A percentile compares a stretch with the other conserved stretches of the same genome.
These are phyloP conservation scores for Cyclospora cayetanensis DNA, from an alignment of 169 alveolate genomes.

Conservation along the genomic window DNA sequence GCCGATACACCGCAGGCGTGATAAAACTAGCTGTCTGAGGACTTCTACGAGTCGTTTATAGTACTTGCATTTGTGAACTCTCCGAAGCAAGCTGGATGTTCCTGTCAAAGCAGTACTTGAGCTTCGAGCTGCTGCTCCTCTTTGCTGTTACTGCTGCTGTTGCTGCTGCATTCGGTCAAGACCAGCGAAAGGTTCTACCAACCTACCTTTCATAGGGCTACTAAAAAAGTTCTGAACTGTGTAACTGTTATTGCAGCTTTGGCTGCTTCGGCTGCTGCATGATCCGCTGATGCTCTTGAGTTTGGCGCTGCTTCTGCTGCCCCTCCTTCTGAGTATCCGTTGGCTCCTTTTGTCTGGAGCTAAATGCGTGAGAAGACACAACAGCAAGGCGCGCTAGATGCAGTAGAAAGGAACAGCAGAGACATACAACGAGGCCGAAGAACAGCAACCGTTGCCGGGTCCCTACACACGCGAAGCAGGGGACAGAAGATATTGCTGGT, in stretches of 20 bases:
- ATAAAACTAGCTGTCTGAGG: too few relatives aligned
- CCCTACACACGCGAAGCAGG: neutral
- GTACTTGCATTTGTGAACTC: too few relatives aligned
- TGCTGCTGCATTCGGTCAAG: too few relatives aligned
- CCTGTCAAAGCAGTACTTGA: too few relatives aligned
- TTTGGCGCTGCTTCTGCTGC: too few relatives aligned
- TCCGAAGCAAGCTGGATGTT: too few relatives aligned
- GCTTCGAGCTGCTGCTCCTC: constrained; percentile 1
- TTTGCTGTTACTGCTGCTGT: too few relatives aligned
- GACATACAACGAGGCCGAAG: neutral
- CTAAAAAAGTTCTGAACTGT: neutral
- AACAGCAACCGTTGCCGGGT: constrained; percentile 41
- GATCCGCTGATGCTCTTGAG: constrained; percentile 14
- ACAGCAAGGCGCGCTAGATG: constrained; percentile 24
- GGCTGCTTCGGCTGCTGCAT: neutral
- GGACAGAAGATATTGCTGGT: neutral
- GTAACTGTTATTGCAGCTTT: neutral
- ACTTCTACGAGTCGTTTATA: too few relatives aligned
- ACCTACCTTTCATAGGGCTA: too few relatives aligned
- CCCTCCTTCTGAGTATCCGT: too few relatives aligned
- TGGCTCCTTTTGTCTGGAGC: neutral
- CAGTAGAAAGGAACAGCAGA: constrained; percentile 41
- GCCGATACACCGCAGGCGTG: too few relatives aligned
- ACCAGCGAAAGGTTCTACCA: too few relatives aligned
- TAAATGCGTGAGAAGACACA: neutral